Evolutionary conservation across 2,329 filamentous ascomycete genomes (phyloP).

Genomic region (Ustulina deusta): DNA sequence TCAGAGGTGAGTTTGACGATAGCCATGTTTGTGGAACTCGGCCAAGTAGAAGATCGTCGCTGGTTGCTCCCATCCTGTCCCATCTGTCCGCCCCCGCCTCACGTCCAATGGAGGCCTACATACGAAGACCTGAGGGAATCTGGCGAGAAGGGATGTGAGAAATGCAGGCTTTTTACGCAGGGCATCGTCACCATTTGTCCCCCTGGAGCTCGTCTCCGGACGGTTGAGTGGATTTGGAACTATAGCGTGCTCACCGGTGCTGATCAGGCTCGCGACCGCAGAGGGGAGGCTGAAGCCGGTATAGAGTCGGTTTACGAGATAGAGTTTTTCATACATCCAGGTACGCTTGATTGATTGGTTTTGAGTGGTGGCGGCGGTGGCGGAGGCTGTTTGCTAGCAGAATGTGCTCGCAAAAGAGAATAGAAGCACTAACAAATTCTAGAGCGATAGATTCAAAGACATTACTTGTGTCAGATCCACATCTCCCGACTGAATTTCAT

Average conservation of each 20-base stretch:
- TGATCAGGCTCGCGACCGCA: background rate
- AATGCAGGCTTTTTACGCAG: background rate
- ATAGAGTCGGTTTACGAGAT: constrained; percentile 2
- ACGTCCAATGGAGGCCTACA: constrained; percentile 2
- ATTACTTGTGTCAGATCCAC: background rate
- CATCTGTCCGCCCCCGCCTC: constrained; percentile 1
- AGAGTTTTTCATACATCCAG: constrained; percentile 19
- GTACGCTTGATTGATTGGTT: background rate
- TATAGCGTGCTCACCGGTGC: constrained; percentile 9
- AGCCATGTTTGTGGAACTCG: background rate
- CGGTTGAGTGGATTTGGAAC: constrained; percentile 13
- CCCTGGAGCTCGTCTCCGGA: background rate
- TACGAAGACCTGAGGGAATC: constrained; percentile 10
- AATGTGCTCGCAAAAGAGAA: background rate
- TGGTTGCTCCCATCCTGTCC: constrained; percentile 12
- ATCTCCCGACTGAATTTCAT: constrained; percentile 9
- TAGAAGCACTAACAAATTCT: background rate
- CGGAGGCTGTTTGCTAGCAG: background rate
- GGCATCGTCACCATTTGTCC: constrained; percentile 3
- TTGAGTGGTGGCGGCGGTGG: background rate
- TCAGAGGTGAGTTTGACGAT: background rate
- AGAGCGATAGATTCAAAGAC: constrained; percentile 5
- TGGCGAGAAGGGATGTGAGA: constrained; percentile 1
- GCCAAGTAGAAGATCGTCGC: constrained; percentile 10
- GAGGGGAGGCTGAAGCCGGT: background rate